Percentiles rank a stretch among this genome's conserved stretches.
Conservation (phyloP, 805 yeast genomes). For the Ogataea kodamae region DNA sequence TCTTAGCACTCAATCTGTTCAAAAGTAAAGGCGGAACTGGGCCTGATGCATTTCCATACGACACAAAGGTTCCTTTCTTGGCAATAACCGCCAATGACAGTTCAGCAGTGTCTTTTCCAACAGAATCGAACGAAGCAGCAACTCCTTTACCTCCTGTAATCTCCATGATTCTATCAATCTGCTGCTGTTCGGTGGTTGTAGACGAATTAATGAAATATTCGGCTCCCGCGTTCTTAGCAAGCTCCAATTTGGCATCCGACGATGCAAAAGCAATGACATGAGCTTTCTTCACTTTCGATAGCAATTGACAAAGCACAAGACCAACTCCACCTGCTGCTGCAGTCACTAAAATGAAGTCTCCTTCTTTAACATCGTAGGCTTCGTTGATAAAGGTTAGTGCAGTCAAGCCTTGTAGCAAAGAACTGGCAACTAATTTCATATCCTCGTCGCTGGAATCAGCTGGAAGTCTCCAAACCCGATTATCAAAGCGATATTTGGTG, state of each 20-base stretch:
- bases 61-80: conserved; percentile 69
- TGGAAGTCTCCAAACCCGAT: conserved; percentile 48
- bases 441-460: conserved; percentile 44
- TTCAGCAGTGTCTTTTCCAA: conserved; percentile 76
- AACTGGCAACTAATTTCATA: conserved; percentile 55
- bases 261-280: conserved; percentile 85
- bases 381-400: conserved; percentile 68
- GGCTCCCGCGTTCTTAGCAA: conserved; percentile 75
- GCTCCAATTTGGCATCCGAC: conserved; percentile 60
- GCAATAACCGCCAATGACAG: conserved; percentile 57
- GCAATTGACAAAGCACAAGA: conserved; percentile 60
- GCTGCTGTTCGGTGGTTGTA: conserved; percentile 44
- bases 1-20: conserved; percentile 52
- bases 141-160: conserved; percentile 68
- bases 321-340: conserved; percentile 99
- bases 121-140: conserved; percentile 63
- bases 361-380: conserved; percentile 62
- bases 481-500: conserved; percentile 43
- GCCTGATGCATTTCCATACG: conserved; percentile 87
- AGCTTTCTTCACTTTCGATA: conserved; percentile 57
- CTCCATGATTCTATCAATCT: conserved; percentile 51
- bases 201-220: conserved; percentile 57
- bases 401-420: conserved; percentile 71
- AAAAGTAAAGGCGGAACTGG: conserved; percentile 66
- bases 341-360: conserved; percentile 71